A percentile compares a stretch with the other conserved stretches of the same genome.
Evolutionary conservation across 169 alveolate genomes (phyloP).

Genomic region (Plasmodium gonderi): DNA sequence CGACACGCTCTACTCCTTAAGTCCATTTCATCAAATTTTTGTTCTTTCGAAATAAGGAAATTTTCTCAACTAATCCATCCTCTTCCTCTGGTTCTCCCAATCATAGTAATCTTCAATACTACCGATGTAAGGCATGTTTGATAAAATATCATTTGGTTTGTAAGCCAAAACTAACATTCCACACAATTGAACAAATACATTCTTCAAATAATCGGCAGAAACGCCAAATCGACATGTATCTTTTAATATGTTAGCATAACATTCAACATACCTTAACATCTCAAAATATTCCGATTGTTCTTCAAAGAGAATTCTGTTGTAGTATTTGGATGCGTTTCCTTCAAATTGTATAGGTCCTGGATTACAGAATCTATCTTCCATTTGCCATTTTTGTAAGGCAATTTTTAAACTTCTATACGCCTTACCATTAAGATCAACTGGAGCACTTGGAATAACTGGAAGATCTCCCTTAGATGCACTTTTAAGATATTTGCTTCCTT

Average conservation of each 20-base stretch:
- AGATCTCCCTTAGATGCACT: slow-evolving; percentile 83
- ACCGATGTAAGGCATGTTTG: slow-evolving; percentile 72
- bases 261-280: slow-evolving; percentile 91
- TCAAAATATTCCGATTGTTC: slow-evolving; percentile 92
- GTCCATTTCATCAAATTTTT: no score
- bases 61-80: slow-evolving; percentile 10
- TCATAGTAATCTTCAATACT: slow-evolving; percentile 74
- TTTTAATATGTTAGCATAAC: slow-evolving; percentile 86
- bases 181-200: slow-evolving; percentile 88
- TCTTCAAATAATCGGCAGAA: slow-evolving; percentile 86
- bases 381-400: slow-evolving; percentile 91
- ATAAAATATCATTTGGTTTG: slow-evolving; percentile 79
- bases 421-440: slow-evolving; percentile 92
- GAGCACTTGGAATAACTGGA: slow-evolving; percentile 93
- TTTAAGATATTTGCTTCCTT: slow-evolving; percentile 46
- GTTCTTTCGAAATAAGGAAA: no score
- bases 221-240: slow-evolving; percentile 92
- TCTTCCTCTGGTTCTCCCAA: slow-evolving; percentile 66
- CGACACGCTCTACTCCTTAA: no score
- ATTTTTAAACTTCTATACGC: slow-evolving; percentile 86
- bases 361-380: slow-evolving; percentile 94
- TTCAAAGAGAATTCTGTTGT: slow-evolving; percentile 88
- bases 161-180: slow-evolving; percentile 83
- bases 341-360: slow-evolving; percentile 98
- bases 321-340: slow-evolving; percentile 89